Evolutionary conservation across 2,329 filamentous ascomycete species (phyloP).

Genomic region (Periconia macrospinosa): DNA sequence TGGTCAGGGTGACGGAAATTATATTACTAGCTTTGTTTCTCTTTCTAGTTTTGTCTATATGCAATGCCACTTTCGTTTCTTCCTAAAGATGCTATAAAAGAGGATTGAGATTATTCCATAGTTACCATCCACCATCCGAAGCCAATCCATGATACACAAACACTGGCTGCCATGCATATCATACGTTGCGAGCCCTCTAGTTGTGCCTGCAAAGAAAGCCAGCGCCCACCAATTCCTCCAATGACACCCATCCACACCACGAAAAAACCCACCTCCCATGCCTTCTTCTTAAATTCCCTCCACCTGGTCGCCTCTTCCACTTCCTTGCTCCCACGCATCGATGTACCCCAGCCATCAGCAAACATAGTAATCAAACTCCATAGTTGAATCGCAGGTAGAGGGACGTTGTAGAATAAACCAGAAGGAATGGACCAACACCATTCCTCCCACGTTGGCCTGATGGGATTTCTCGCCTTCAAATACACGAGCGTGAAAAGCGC

Average conservation of each 20-base stretch:
- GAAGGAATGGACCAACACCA: slow-evolving; percentile 14
- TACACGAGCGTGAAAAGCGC: slow-evolving; percentile 23
- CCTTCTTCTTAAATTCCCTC: slow-evolving; percentile 23
- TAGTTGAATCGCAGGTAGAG: slow-evolving; percentile 38
- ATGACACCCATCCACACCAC: slow-evolving; percentile 35
- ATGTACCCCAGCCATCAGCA: slow-evolving; percentile 40
- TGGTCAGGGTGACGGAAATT: too few species aligned
- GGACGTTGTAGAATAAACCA: slow-evolving; percentile 39
- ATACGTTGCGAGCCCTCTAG: neutral
- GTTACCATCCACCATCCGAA: slow-evolving; percentile 7
- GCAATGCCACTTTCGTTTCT: too few species aligned
- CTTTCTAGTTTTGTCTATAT: too few species aligned
- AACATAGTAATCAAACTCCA: slow-evolving; percentile 40
- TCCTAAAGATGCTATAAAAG: too few species aligned
- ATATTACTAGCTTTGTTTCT: too few species aligned
- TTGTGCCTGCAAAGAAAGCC: neutral
- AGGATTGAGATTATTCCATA: neutral
- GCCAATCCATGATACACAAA: neutral
- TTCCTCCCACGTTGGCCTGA: slow-evolving; percentile 14
- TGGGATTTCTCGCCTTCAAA: slow-evolving; percentile 23
- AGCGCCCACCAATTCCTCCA: slow-evolving; percentile 18
- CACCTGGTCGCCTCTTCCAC: slow-evolving; percentile 17
- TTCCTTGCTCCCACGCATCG: slow-evolving; percentile 34
- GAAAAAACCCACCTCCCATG: slow-evolving; percentile 32
- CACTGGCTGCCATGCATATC: neutral